Evolutionary conservation across 2,329 filamentous ascomycete genomes (phyloP).

Genomic region (Trichoderma sp.): DNA sequence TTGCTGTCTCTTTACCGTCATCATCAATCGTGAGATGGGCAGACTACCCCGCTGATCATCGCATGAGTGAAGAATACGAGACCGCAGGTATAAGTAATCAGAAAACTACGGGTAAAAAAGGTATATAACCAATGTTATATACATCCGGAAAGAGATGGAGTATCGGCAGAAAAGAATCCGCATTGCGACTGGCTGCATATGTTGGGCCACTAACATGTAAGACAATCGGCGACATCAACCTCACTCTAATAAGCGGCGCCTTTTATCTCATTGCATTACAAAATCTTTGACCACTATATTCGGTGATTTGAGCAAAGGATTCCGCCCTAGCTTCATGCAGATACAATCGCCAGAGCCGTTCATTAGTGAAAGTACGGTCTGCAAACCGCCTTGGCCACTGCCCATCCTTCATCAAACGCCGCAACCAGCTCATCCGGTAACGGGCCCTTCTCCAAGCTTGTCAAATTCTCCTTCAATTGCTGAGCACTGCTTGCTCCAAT

Average conservation of each 20-base stretch:
- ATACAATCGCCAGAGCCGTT: background rate
- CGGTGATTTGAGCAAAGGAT: background rate
- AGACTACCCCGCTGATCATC: background rate
- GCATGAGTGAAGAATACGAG: background rate
- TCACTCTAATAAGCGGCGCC: background rate
- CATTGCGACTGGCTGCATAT: background rate
- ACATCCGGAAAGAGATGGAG: background rate
- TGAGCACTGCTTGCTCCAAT: conserved; percentile 18
- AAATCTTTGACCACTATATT: background rate
- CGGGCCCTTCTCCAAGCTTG: conserved; percentile 18
- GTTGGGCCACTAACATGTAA: background rate
- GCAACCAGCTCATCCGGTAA: conserved; percentile 18
- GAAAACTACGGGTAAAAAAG: background rate
- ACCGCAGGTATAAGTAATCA: background rate
- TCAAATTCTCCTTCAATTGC: conserved; percentile 18
- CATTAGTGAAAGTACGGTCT: conserved; percentile 15
- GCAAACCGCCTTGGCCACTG: conserved; percentile 4
- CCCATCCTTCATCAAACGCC: conserved; percentile 20
- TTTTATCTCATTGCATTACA: background rate
- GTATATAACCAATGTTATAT: background rate
- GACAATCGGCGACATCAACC: background rate
- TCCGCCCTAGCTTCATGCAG: background rate
- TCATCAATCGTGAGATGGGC: background rate
- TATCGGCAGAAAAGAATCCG: background rate
- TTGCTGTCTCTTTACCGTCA: background rate